Conservation (phyloP, 768 basidiomycete genomes). For the Kwoniella sp. region DNA sequence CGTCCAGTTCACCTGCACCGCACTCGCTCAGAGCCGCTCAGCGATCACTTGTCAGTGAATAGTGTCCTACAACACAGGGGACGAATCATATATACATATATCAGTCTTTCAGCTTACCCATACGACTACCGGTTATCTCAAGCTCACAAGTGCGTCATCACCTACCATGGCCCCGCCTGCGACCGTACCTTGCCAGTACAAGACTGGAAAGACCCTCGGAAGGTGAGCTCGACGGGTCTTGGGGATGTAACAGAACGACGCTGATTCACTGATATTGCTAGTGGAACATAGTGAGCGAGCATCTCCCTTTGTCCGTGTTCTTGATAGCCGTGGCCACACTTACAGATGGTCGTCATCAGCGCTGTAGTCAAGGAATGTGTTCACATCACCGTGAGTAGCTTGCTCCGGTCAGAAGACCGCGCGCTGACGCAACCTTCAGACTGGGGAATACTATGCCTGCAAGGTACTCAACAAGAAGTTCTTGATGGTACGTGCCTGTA, state of each 20-base stretch:
- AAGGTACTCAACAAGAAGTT: conserved; percentile 98
- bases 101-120: no score
- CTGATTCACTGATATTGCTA: conserved; percentile 63
- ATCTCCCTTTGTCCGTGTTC: not conserved
- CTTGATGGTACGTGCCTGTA: conserved; percentile 19
- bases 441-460: conserved; percentile 91
- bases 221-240: conserved; percentile 37
- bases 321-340: not conserved
- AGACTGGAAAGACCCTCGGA: conserved; percentile 49
- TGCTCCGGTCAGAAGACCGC: not conserved
- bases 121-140: no score
- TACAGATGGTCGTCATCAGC: conserved; percentile 16
- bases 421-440: conserved; percentile 50
- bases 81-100: no score
- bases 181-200: conserved; percentile 52
- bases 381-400: conserved; percentile 59
- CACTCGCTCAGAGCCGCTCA: no score
- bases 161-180: conserved; percentile 28
- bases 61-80: no score
- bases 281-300: conserved; percentile 67
- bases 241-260: not conserved
- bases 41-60: no score
- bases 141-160: not conserved
- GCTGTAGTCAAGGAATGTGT: conserved; percentile 66
- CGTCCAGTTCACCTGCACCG: no score